Base-by-base conservation (phyloP, 2,329 filamentous ascomycete genomes). In the Ophiostoma tasmaniense region DNA sequence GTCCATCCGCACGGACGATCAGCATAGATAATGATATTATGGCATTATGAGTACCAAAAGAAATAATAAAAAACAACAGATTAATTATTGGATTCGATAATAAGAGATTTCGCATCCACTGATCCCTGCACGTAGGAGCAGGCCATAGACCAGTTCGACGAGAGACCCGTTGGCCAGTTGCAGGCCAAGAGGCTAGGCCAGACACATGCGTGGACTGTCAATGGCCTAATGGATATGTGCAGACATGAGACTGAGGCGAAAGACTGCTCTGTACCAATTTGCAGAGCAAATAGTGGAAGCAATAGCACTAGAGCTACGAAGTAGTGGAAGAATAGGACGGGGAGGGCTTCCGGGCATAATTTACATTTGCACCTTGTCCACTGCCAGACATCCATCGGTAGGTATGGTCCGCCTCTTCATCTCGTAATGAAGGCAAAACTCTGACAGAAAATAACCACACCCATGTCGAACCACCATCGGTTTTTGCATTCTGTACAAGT, bases 41-140 rank as follows among this genome's bases (percentile, higher is more conserved):
- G 22, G n/a, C 45, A 50, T n/a, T n/a, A n/a, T n/a, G n/a, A n/a
- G 33, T 45, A 8, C 45, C 22, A 22, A 22, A 52, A 17, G 14
- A 52, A 22, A 55, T 13, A n/a, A n/a, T n/a, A n/a, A n/a, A n/a
- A 25, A 55, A 55, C 17, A 45, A 45, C 42, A 20, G 17, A 20
- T 45, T 45, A n/a, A 45, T 6, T 45, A 45, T 20, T 7, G 42
- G 8, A n/a, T n/a, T n/a, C n/a, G n/a, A n/a, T n/a, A n/a, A n/a
- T n/a, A n/a, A n/a, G 55, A 61, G 55, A 61, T 61, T 61, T 61
- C 55, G 14, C 25, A 59, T 59, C 52, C 55, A 61, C 55, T 30
- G 14, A 33, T 17, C 55, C 50, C 50, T 25, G 2, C 11, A 55
- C n/a, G 22, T 10, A 25, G 30, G n/a, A 39, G 37, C 37, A 39